These are phyloP conservation scores for Stygiomarasmius scandens DNA, from an alignment of 1,284 basidiomycete genomes.

Conservation along the genomic window DNA sequence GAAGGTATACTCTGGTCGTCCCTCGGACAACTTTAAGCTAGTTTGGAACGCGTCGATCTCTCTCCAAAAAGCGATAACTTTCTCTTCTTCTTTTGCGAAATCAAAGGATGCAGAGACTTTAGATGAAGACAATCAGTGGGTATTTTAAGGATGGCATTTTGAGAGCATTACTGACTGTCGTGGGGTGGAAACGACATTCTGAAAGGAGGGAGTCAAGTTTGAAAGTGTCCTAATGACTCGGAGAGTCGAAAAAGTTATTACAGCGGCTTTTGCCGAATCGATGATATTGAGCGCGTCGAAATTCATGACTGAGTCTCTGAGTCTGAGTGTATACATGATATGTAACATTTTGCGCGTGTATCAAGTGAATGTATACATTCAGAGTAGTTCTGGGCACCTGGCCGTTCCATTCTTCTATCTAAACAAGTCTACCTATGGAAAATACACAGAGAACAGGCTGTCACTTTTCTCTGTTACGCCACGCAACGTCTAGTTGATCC, in stretches of 20 bases:
- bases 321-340: too few relatives aligned
- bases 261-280: not conserved
- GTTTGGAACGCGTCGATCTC: slow-evolving; percentile 99
- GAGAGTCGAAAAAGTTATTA: not conserved
- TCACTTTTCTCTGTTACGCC: slow-evolving; percentile 7
- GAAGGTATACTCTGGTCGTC: slow-evolving; percentile 89
- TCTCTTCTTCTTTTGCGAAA: slow-evolving; percentile 92
- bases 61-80: slow-evolving; percentile 90
- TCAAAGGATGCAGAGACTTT: slow-evolving; percentile 78
- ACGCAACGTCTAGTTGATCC: slow-evolving; percentile 34
- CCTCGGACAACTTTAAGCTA: slow-evolving; percentile 89
- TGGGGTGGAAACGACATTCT: slow-evolving; percentile 72
- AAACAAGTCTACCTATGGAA: too few relatives aligned
- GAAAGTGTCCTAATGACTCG: too few relatives aligned
- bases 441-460: too few relatives aligned
- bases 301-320: too few relatives aligned
- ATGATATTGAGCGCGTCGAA: not conserved
- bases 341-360: too few relatives aligned
- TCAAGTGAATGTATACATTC: too few relatives aligned
- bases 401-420: too few relatives aligned
- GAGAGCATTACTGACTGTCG: slow-evolving; percentile 60
- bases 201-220: not conserved
- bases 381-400: too few relatives aligned
- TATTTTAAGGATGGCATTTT: not conserved
- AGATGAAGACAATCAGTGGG: slow-evolving; percentile 1